Percentiles rank a stretch among this genome's conserved stretches.
Conservation (phyloP, 2,329 filamentous ascomycete genomes). For the Paradendryphiella salina region DNA sequence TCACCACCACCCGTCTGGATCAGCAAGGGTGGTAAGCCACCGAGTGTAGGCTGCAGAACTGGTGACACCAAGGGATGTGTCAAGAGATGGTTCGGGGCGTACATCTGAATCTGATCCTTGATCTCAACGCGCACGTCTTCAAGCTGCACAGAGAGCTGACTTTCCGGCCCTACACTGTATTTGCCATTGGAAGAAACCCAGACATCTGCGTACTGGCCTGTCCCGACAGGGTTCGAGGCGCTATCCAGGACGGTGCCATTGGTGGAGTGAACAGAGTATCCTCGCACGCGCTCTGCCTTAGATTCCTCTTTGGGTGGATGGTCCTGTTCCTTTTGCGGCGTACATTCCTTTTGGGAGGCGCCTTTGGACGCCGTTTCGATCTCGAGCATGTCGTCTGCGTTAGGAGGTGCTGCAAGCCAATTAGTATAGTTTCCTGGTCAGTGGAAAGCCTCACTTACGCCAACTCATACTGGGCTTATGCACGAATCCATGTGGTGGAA, state of each 20-base stretch:
- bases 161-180: constrained; percentile 41
- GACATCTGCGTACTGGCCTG: constrained; percentile 9
- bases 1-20: constrained; percentile 89
- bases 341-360: constrained; percentile 7
- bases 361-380: constrained; percentile 41
- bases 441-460: constrained; percentile 52
- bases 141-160: constrained; percentile 65
- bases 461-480: constrained; percentile 88
- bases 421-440: constrained; percentile 2
- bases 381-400: constrained; percentile 68
- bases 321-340: constrained; percentile 25
- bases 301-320: constrained; percentile 43
- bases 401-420: constrained; percentile 65
- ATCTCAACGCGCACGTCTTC: constrained; percentile 68
- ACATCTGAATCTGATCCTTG: constrained; percentile 91
- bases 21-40: constrained; percentile 83
- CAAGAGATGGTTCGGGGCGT: constrained; percentile 80
- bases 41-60: constrained; percentile 81
- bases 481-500: constrained; percentile 83
- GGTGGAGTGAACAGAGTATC: constrained; percentile 36
- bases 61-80: constrained; percentile 89
- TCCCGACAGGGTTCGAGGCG: constrained; percentile 11
- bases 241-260: constrained; percentile 24
- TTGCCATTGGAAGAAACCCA: constrained; percentile 43
- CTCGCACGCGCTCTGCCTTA: constrained; percentile 40